Base-by-base conservation (phyloP, 257 asterid species). In the Orobanche coerulescens region DNA sequence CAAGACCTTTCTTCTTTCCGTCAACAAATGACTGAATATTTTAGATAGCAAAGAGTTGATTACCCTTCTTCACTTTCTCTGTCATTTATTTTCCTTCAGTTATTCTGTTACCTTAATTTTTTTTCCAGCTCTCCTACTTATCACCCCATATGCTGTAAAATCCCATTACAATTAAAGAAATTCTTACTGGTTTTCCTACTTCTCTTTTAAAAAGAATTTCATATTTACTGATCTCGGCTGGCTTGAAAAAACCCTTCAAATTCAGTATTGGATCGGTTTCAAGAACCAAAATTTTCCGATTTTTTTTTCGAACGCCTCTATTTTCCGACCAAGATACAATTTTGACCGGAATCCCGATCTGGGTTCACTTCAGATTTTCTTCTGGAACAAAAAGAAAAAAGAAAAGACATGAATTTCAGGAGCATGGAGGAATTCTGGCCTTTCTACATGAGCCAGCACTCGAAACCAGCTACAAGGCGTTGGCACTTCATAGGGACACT, bases 401-500 rank as follows among this genome's bases (percentile, higher is more conserved):
- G n/a, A 13, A 67, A 58, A 62, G 80, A 44, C 0, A 85, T 81
- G 96, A 84, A 85, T 82, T 84, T 81, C 78, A 81, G 94, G 70
- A 93, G 75, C 78, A 75, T 93, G 97, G 99, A 89, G 61, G 98
- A 93, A 46, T 93, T 87, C 67, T 93, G 99, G 99, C 84, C 87
- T 31, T 80, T 86, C 20, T 93, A 93, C 73, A 70, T 89, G 96
- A 93, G 73, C 71, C 97, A 93, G 30, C 97, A 93, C 81, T 65
- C 96, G 1, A 93, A 87, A 55, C 64, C 83, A 67, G 85, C 90
- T 1, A 93, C 99, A 16, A 81, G 96, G 75, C 84, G 96, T 15
- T 93, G 97, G 97, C 99, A 93, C 56, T 93, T 93, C 70, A 86
- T 73, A n/a, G 99, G 95, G 7, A 93, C 97, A 11, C 75, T 84